Evolutionary conservation across 129 eudicot species (phyloP).

Genomic region (Apium graveolens): DNA sequence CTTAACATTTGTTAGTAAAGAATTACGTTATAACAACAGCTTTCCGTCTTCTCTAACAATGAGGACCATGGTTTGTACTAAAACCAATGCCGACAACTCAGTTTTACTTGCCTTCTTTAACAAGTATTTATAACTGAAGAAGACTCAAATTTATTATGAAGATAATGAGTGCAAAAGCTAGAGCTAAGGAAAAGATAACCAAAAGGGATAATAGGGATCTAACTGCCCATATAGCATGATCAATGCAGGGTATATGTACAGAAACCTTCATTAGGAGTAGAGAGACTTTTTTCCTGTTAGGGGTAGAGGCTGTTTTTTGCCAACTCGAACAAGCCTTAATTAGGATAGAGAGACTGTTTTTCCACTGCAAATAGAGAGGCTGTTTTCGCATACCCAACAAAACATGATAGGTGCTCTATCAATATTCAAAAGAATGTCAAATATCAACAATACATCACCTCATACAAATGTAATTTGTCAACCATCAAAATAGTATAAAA

Average conservation of each 20-base stretch:
- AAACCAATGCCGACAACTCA: neutral
- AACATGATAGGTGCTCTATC: neutral
- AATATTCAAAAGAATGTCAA: neutral
- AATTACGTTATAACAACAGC: too few relatives aligned
- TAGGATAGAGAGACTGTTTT: too few relatives aligned
- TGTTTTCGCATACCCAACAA: neutral
- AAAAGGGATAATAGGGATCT: too few relatives aligned
- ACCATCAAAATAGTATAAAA: neutral
- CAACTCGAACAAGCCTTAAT: too few relatives aligned
- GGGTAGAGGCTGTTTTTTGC: too few relatives aligned
- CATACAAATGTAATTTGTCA: neutral
- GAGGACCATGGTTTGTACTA: neutral
- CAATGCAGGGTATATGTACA: too few relatives aligned
- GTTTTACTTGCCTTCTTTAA: neutral
- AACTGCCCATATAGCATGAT: too few relatives aligned
- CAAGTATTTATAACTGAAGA: neutral
- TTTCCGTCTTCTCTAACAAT: neutral
- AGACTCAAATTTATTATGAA: neutral
- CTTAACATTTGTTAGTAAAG: too few relatives aligned
- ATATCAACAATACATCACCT: neutral
- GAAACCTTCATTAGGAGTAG: too few relatives aligned
- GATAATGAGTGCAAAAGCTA: neutral
- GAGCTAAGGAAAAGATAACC: too few relatives aligned
- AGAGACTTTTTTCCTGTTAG: too few relatives aligned
- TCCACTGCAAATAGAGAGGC: neutral